Percentiles rank a stretch among this genome's conserved stretches.
Evolutionary conservation across 805 yeast species (phyloP).

Genomic region (Wickerhamomyces bovis): DNA sequence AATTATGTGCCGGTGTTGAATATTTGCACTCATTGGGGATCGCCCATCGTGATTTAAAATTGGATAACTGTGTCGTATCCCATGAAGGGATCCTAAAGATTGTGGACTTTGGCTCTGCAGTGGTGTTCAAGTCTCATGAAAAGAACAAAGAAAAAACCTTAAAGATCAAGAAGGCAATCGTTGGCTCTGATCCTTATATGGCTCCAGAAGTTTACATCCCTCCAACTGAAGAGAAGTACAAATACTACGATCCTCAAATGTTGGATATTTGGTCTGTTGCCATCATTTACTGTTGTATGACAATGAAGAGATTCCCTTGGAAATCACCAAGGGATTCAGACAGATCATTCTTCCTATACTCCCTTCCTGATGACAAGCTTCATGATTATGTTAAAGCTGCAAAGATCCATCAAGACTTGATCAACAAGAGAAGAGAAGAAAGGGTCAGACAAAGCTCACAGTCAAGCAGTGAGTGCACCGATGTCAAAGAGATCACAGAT

Average conservation of each 20-base stretch:
- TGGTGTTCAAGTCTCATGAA: constrained; percentile 70
- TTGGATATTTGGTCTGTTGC: constrained; percentile 85
- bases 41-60: constrained; percentile 77
- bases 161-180: constrained; percentile 31
- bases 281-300: constrained; percentile 83
- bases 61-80: constrained; percentile 79
- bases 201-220: constrained; percentile 72
- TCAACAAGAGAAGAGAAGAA: constrained; percentile 54
- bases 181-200: constrained; percentile 81
- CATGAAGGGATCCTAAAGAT: constrained; percentile 67
- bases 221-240: constrained; percentile 21
- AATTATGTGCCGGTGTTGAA: constrained; percentile 63
- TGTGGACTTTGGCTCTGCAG: constrained; percentile 82
- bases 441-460: constrained; percentile 7
- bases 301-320: constrained; percentile 82
- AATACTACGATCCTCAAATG: constrained; percentile 60
- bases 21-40: constrained; percentile 74
- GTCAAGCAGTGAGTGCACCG: constrained; percentile 2
- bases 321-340: constrained; percentile 69
- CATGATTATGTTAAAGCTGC: constrained; percentile 74
- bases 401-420: constrained; percentile 58
- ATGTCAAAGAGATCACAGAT: constrained; percentile 13
- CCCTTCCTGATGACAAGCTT: constrained; percentile 63
- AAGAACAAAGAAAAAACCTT: constrained; percentile 38
- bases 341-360: constrained; percentile 62